Percentiles rank a stretch among this genome's conserved stretches.
Evolutionary conservation across 2,329 filamentous ascomycete genomes (phyloP).

Genomic region (Fusarium virguliforme): DNA sequence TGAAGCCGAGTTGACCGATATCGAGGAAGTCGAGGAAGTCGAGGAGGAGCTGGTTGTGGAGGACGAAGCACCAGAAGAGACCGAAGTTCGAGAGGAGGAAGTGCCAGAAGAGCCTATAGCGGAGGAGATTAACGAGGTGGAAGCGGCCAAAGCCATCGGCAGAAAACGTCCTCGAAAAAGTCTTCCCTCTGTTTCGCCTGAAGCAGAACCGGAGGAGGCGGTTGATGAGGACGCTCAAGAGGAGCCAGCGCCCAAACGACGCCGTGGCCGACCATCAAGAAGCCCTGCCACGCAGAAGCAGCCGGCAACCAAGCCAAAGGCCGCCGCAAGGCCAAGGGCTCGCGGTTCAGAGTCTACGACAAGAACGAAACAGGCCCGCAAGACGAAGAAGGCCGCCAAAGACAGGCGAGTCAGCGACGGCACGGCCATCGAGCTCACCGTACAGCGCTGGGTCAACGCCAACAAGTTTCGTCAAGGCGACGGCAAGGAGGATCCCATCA

Average conservation of each 20-base stretch:
- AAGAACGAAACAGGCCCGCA: constrained; percentile 37
- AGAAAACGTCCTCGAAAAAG: constrained; percentile 62
- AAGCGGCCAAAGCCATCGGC: constrained; percentile 62
- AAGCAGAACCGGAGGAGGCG: constrained; percentile 59
- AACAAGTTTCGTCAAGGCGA: constrained; percentile 59
- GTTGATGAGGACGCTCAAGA: constrained; percentile 51
- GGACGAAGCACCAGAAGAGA: constrained; percentile 42
- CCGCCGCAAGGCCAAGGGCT: constrained; percentile 34
- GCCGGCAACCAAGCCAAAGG: constrained; percentile 48
- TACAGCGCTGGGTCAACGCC: constrained; percentile 72
- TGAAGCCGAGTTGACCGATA: constrained; percentile 3
- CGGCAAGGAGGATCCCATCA: constrained; percentile 62
- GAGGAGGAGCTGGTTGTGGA: constrained; percentile 46
- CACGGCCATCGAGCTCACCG: constrained; percentile 67
- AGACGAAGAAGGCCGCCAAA: constrained; percentile 46
- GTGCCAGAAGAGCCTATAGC: constrained; percentile 52
- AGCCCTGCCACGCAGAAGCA: constrained; percentile 64
- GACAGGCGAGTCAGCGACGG: constrained; percentile 47
- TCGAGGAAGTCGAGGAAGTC: constrained; percentile 16
- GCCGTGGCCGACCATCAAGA: constrained; percentile 55
- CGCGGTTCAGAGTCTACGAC: constrained; percentile 44
- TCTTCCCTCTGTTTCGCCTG: constrained; percentile 59
- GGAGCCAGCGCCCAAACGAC: constrained; percentile 58
- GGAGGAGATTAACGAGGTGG: constrained; percentile 61
- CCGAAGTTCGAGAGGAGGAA: constrained; percentile 45